Percentiles rank a stretch among this genome's conserved stretches.
These are phyloP conservation scores for Rhodamnia argentea DNA, from an alignment of 345 rosid genomes.

Conservation along the genomic window DNA sequence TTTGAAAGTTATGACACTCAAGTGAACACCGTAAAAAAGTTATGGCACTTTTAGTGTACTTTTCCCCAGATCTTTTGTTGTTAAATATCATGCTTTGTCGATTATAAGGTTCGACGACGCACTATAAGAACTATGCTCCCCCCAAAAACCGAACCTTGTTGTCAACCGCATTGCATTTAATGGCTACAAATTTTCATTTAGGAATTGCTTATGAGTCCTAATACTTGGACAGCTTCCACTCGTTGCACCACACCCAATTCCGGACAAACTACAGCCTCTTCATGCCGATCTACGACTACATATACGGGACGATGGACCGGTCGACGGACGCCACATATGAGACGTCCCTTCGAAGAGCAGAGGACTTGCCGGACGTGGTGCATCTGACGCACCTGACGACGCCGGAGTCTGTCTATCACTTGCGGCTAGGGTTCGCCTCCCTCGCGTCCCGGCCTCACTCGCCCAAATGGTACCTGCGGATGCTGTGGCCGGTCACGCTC, in stretches of 20 bases:
- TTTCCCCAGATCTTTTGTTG: too few relatives aligned
- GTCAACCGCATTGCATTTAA: too few relatives aligned
- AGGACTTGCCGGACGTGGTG: slow-evolving; percentile 21
- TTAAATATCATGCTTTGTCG: too few relatives aligned
- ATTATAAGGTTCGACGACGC: too few relatives aligned
- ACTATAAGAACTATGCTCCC: too few relatives aligned
- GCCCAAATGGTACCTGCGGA: slow-evolving; percentile 6
- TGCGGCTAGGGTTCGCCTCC: slow-evolving; percentile 30
- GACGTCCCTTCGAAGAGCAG: slow-evolving; percentile 11
- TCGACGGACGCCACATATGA: slow-evolving; percentile 21
- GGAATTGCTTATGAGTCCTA: neutral
- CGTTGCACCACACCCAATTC: slow-evolving; percentile 58
- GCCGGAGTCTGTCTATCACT: slow-evolving; percentile 28
- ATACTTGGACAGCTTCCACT: slow-evolving; percentile 33
- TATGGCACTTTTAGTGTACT: too few relatives aligned
- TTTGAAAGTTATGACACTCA: too few relatives aligned
- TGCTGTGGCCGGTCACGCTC: slow-evolving; percentile 26
- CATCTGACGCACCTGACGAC: slow-evolving; percentile 36
- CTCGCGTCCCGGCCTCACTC: slow-evolving; percentile 24
- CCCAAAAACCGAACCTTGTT: too few relatives aligned
- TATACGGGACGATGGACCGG: slow-evolving; percentile 39
- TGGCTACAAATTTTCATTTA: neutral
- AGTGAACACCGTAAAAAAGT: too few relatives aligned
- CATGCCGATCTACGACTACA: slow-evolving; percentile 58
- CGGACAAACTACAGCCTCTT: slow-evolving; percentile 53